Percentiles rank a stretch among this genome's conserved stretches.
Conservation (phyloP, 768 basidiomycete species). For the Naematelia encephala region DNA sequence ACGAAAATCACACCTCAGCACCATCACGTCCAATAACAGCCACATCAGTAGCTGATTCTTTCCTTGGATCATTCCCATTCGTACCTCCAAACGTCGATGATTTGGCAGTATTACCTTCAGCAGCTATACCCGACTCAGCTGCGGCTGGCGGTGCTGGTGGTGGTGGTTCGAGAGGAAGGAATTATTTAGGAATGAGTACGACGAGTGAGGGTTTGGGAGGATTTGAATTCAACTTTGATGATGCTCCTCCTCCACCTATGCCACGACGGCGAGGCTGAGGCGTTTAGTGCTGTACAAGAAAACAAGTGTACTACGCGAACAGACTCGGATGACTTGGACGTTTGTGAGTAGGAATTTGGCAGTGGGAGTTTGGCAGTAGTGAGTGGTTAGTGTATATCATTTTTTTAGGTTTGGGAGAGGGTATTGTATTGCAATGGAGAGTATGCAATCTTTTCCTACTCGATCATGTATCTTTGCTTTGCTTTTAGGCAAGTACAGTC, state of each 20-base stretch:
- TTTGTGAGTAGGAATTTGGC: no score
- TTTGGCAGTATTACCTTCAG: conserved; percentile 25
- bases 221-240: conserved; percentile 38
- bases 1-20: background rate
- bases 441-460: background rate
- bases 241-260: conserved; percentile 18
- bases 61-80: conserved; percentile 43
- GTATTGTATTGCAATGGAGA: background rate
- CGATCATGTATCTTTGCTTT: no score
- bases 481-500: no score
- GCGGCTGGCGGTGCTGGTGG: conserved; percentile 5
- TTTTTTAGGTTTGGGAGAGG: background rate
- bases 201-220: conserved; percentile 38
- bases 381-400: background rate
- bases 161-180: conserved; percentile 1
- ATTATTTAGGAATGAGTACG: conserved; percentile 25
- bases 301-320: no score
- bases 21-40: conserved; percentile 27
- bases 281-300: no score
- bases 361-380: background rate
- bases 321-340: no score
- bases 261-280: conserved; percentile 3
- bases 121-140: conserved; percentile 7
- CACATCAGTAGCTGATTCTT: conserved; percentile 31
- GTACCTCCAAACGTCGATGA: conserved; percentile 34